These are phyloP conservation scores for Colletotrichum sp. DNA, from an alignment of 2,329 filamentous ascomycete species.

Conservation along the genomic window DNA sequence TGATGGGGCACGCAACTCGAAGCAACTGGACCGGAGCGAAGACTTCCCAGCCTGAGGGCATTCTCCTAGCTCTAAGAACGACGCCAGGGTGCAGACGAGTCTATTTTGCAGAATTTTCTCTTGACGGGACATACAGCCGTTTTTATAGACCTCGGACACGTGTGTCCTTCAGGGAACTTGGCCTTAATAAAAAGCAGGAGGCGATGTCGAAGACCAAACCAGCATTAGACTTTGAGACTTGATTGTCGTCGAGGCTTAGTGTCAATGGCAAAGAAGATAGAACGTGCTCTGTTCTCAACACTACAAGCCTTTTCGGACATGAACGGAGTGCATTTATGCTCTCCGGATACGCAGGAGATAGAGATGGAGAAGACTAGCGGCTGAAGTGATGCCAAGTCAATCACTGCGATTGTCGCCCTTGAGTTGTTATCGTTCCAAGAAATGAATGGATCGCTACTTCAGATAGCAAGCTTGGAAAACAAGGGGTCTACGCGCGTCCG, in stretches of 20 bases:
- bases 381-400: background rate
- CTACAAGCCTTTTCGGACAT: background rate
- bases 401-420: background rate
- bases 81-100: too few relatives aligned
- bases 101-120: too few relatives aligned
- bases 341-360: background rate
- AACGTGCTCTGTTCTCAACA: background rate
- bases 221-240: accelerated
- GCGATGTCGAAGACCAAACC: background rate
- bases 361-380: background rate
- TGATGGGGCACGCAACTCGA: background rate
- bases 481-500: too few relatives aligned
- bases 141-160: background rate
- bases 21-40: background rate
- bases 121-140: background rate
- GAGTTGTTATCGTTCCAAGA: background rate
- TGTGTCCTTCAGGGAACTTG: background rate
- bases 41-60: background rate
- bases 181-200: background rate
- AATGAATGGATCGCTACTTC: accelerated
- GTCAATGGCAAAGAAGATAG: background rate
- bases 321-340: accelerated
- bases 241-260: background rate
- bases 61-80: too few relatives aligned
- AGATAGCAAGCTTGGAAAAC: background rate